Conservation (phyloP, 768 basidiomycete species). For the Sporobolomyces phaffii region DNA sequence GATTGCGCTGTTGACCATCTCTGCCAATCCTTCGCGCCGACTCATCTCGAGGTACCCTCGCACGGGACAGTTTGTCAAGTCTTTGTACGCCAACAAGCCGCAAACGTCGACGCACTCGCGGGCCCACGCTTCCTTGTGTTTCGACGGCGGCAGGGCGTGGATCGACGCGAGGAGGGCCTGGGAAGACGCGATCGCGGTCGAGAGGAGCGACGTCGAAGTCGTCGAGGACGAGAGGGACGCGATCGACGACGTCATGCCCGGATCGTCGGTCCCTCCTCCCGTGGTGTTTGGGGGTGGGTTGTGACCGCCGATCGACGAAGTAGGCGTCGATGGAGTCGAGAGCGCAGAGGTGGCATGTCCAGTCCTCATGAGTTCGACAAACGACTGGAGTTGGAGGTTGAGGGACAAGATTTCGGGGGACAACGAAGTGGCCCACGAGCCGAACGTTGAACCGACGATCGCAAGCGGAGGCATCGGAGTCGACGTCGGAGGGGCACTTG, state of each 20-base stretch:
- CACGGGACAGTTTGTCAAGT: slow-evolving; percentile 70
- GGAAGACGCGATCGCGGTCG: slow-evolving; percentile 44
- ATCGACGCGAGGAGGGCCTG: slow-evolving; percentile 65
- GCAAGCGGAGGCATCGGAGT: not conserved
- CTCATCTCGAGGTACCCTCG: slow-evolving; percentile 68
- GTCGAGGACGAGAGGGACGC: slow-evolving; percentile 16
- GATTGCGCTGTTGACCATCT: slow-evolving; percentile 81
- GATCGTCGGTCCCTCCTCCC: slow-evolving; percentile 21
- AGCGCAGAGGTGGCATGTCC: slow-evolving; percentile 49
- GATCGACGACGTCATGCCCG: slow-evolving; percentile 26
- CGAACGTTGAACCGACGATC: slow-evolving; percentile 24
- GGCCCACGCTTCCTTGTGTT: slow-evolving; percentile 58
- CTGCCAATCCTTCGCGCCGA: slow-evolving; percentile 72
- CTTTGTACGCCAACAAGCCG: slow-evolving; percentile 73
- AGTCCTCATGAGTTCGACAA: slow-evolving; percentile 77
- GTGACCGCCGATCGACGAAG: slow-evolving; percentile 9
- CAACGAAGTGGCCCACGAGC: slow-evolving; percentile 51
- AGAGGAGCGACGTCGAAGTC: slow-evolving; percentile 28
- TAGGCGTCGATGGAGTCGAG: slow-evolving; percentile 29
- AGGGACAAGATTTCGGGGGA: slow-evolving; percentile 69
- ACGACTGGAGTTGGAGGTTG: slow-evolving; percentile 78
- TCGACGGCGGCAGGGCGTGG: slow-evolving; percentile 54
- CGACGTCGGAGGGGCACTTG: not conserved
- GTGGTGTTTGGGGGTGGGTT: too few relatives aligned
- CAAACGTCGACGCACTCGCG: slow-evolving; percentile 69